Base-by-base conservation (phyloP, 805 yeast genomes). In the Candida insectalens region DNA sequence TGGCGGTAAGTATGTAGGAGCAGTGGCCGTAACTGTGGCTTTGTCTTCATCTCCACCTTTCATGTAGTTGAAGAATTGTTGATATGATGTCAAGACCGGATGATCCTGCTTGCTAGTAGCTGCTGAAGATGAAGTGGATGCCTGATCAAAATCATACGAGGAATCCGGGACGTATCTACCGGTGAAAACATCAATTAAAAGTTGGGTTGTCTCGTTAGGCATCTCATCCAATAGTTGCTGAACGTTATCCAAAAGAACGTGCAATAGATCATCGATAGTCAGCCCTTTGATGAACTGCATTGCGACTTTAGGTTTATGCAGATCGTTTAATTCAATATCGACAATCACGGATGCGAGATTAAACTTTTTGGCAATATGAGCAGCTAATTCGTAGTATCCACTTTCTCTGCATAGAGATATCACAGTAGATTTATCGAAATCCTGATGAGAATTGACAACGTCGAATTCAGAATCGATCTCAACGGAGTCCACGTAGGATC, bases 1-100 rank as follows among this genome's bases (percentile, higher is more conserved):
- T 3, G 98, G 98, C 2, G 97, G 96, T 33, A 79, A 78, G 53
- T 92, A 92, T 0, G 92, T 82, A 12, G 88, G 80, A 25, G 49
- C 65, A 20, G n/a, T 39, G 9, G 33, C 34, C 6, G 13, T 32
- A 2, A 27, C n/a, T 7, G 14, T 6, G n/a, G 20, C 17, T 3
- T 9, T 9, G 8, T 25, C 31, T 6, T 10, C 27, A 16, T 13
- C 45, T 12, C 19, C 20, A 10, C 29, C 32, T 22, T 46, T 50
- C 59, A 53, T 53, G 30, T 51, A 53, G 2, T 51, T 40, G 3
- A 49, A 54, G 42, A 54, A 54, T 30, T 52, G 58, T 62, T 73
- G 65, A 42, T 74, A 77, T 4, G 66, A 67, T 2, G 77, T 66
- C 44, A 78, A 69, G 0, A 82, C 69, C 21, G 71, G 67, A 42